Percentiles rank a stretch among this genome's conserved stretches.
Evolutionary conservation across 805 yeast species (phyloP).

Genomic region (Wickerhamiella domercqiae): DNA sequence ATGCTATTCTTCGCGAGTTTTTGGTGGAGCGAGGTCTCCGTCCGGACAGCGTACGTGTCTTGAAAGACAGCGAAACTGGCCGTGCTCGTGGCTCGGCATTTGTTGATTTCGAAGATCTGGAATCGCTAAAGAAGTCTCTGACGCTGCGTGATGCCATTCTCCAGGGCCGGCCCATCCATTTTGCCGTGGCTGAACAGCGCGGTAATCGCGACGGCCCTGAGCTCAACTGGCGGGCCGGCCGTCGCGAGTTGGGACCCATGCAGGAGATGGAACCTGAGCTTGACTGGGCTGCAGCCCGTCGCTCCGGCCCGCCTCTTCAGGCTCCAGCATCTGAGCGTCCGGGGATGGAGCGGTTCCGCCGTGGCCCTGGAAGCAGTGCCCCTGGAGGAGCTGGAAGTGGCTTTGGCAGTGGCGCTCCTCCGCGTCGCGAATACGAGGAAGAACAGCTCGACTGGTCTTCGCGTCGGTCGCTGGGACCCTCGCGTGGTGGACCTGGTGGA

Average conservation of each 20-base stretch:
- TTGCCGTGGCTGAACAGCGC: constrained; percentile 63
- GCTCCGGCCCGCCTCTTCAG: constrained; percentile 5
- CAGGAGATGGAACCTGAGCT: constrained; percentile 28
- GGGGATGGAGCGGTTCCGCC: background rate
- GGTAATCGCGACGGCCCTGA: constrained; percentile 34
- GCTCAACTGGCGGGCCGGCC: constrained; percentile 22
- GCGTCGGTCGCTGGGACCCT: constrained; percentile 4
- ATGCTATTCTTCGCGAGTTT: constrained; percentile 31
- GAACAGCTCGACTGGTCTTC: constrained; percentile 5
- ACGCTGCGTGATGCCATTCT: constrained; percentile 56
- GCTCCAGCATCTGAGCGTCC: constrained; percentile 1
- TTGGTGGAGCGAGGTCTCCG: constrained; percentile 29
- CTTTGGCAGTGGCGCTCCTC: constrained; percentile 1
- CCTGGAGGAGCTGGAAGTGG: background rate
- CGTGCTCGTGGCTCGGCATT: constrained; percentile 79
- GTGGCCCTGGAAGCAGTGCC: background rate
- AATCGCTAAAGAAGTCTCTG: constrained; percentile 60
- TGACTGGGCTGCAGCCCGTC: constrained; percentile 25
- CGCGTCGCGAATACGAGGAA: constrained; percentile 3
- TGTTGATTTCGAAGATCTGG: constrained; percentile 72
- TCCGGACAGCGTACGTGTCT: constrained; percentile 53
- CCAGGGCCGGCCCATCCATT: constrained; percentile 50
- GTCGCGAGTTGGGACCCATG: constrained; percentile 25
- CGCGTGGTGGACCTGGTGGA: constrained; percentile 1
- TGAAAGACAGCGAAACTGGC: constrained; percentile 50